These are phyloP conservation scores for Cladorrhinum sp. DNA, from an alignment of 2,329 filamentous ascomycete species.

Conservation along the genomic window DNA sequence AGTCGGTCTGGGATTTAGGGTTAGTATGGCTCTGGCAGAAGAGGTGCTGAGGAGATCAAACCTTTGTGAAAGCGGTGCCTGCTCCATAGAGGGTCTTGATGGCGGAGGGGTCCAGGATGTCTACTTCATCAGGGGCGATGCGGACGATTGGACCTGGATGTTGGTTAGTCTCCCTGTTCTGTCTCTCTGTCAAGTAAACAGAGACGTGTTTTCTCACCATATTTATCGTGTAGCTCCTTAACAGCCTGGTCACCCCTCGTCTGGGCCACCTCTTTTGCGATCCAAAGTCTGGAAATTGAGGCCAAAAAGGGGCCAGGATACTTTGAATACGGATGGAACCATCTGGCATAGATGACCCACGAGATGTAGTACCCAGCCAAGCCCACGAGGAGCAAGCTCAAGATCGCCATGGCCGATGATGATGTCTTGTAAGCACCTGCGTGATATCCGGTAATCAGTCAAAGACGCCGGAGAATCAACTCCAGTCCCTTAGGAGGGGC, in stretches of 20 bases:
- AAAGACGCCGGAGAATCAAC: too few species aligned
- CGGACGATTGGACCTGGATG: slow-evolving; percentile 32
- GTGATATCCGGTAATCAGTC: too few species aligned
- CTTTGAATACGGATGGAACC: slow-evolving; percentile 9
- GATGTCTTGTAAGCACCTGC: not conserved
- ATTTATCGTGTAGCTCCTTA: slow-evolving; percentile 5
- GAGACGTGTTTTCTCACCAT: not conserved
- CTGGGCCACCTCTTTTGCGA: not conserved
- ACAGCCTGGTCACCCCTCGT: not conserved
- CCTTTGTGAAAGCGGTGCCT: slow-evolving; percentile 29
- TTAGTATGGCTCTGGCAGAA: too few species aligned
- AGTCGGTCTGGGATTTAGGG: slow-evolving; percentile 31
- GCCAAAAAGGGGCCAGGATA: slow-evolving; percentile 12
- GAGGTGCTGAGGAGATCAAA: slow-evolving; percentile 3
- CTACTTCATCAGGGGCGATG: slow-evolving; percentile 42
- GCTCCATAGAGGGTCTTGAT: slow-evolving; percentile 35
- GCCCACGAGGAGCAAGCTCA: not conserved
- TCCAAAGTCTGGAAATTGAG: slow-evolving; percentile 5
- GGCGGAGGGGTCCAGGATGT: slow-evolving; percentile 50
- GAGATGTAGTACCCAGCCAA: not conserved
- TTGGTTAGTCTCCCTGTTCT: not conserved
- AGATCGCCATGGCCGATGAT: not conserved
- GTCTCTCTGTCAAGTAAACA: too few species aligned
- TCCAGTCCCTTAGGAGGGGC: too few species aligned
- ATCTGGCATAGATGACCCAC: slow-evolving; percentile 8